These are phyloP conservation scores for Alternaria triticina DNA, from an alignment of 2,329 filamentous ascomycete genomes.

Conservation along the genomic window DNA sequence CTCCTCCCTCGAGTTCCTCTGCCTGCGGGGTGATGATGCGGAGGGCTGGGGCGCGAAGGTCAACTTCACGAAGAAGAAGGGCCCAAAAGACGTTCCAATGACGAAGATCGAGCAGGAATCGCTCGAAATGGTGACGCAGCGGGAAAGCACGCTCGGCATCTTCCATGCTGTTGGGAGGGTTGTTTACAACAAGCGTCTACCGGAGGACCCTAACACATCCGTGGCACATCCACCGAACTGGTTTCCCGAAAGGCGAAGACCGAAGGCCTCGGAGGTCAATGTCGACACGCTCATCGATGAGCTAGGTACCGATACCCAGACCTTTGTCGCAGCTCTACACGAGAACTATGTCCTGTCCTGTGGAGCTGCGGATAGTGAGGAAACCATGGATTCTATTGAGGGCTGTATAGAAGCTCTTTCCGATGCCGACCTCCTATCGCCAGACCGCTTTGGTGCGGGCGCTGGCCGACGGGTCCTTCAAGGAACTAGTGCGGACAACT, in stretches of 20 bases:
- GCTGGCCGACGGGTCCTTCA: slow-evolving; percentile 56
- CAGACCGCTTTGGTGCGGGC: slow-evolving; percentile 72
- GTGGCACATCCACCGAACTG: slow-evolving; percentile 54
- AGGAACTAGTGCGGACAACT: slow-evolving; percentile 67
- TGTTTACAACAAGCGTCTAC: slow-evolving; percentile 89
- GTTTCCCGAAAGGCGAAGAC: slow-evolving; percentile 53
- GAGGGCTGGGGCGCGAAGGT: slow-evolving; percentile 84
- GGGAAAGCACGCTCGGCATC: slow-evolving; percentile 88
- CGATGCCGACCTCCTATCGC: slow-evolving; percentile 82
- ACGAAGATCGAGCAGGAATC: slow-evolving; percentile 82
- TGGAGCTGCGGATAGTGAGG: slow-evolving; percentile 63
- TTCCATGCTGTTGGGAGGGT: slow-evolving; percentile 97
- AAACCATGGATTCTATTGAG: slow-evolving; percentile 77
- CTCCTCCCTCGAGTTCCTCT: slow-evolving; percentile 90
- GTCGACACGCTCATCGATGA: slow-evolving; percentile 83
- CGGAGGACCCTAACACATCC: slow-evolving; percentile 42
- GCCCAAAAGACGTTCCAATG: slow-evolving; percentile 64
- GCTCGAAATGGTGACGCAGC: slow-evolving; percentile 79
- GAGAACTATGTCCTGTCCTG: slow-evolving; percentile 94
- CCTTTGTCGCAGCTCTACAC: slow-evolving; percentile 87
- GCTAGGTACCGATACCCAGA: slow-evolving; percentile 88
- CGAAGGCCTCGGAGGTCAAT: slow-evolving; percentile 53
- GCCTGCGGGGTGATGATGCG: slow-evolving; percentile 77
- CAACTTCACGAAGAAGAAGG: slow-evolving; percentile 64
- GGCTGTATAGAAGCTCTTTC: slow-evolving; percentile 88